Evolutionary conservation across 2,329 filamentous ascomycete genomes (phyloP).

Genomic region (Colletotrichum trifolii): DNA sequence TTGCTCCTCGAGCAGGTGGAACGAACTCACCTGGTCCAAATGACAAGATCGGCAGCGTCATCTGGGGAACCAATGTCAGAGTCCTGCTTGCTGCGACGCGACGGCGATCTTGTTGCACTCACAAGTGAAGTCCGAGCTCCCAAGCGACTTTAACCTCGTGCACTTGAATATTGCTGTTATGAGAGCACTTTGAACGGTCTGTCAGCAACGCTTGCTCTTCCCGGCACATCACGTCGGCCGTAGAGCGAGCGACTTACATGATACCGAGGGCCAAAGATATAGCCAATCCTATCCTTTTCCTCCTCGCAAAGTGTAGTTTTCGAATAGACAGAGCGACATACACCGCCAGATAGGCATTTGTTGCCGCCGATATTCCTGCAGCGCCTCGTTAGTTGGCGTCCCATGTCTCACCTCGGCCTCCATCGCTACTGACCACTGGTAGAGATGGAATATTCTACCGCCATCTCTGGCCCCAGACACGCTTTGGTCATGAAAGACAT

Average conservation of each 20-base stretch:
- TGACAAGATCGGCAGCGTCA: slow-evolving; percentile 21
- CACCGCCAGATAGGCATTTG: slow-evolving; percentile 53
- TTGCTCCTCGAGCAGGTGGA: neutral
- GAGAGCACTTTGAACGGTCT: slow-evolving; percentile 34
- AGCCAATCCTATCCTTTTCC: slow-evolving; percentile 53
- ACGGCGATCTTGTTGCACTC: slow-evolving; percentile 26
- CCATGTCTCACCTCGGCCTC: too few species aligned
- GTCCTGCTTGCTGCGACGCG: neutral
- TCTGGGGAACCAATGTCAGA: neutral
- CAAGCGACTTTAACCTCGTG: slow-evolving; percentile 47
- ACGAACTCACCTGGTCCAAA: slow-evolving; percentile 19
- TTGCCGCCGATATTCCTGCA: slow-evolving; percentile 26
- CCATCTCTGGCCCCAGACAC: slow-evolving; percentile 48
- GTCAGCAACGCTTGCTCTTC: neutral
- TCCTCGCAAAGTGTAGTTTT: slow-evolving; percentile 49
- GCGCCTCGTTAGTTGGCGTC: neutral
- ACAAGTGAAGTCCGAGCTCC: slow-evolving; percentile 41
- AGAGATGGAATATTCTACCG: slow-evolving; percentile 53
- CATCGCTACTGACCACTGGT: slow-evolving; percentile 48
- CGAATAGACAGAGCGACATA: slow-evolving; percentile 52
- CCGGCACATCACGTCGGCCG: neutral
- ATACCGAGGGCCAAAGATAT: slow-evolving; percentile 49
- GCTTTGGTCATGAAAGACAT: slow-evolving; percentile 46
- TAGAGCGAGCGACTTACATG: slow-evolving; percentile 9
- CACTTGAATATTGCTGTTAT: slow-evolving; percentile 47